phyloP scores from a whole-genome alignment of 108 stramenopile genomes.

The Chaetoceros muelleri region DNA sequence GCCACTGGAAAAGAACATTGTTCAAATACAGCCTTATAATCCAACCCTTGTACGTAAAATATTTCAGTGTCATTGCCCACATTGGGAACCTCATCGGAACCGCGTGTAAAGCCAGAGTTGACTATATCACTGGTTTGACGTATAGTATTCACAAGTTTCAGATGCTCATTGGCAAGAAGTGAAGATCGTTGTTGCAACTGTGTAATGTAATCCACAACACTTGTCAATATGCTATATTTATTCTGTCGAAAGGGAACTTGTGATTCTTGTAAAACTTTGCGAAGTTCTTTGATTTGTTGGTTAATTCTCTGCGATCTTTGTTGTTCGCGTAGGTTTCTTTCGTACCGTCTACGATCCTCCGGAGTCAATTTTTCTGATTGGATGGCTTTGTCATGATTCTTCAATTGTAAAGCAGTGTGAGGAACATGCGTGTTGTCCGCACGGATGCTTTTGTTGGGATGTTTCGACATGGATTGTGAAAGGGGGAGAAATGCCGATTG shows the following conservation, averaged over 20 bases:
- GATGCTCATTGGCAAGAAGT: constrained; percentile 67
- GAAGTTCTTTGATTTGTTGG: constrained; percentile 68
- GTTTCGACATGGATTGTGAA: no score
- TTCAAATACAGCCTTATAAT: constrained; percentile 62
- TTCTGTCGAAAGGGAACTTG: constrained; percentile 74
- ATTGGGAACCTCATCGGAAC: constrained; percentile 7
- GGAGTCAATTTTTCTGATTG: constrained; percentile 40
- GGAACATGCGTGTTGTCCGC: no score
- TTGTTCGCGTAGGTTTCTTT: constrained; percentile 78
- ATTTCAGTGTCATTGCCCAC: constrained; percentile 36
- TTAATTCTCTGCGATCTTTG: constrained; percentile 72
- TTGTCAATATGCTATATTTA: constrained; percentile 72
- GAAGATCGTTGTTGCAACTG: constrained; percentile 47
- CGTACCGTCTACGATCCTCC: constrained; percentile 48
- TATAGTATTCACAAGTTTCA: constrained; percentile 51
- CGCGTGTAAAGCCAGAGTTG: constrained; percentile 4
- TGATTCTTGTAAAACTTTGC: constrained; percentile 53
- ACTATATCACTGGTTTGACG: constrained; percentile 45
- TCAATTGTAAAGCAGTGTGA: no score
- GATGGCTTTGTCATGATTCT: no score
- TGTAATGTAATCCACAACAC: constrained; percentile 76
- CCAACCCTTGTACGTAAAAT: constrained; percentile 55
- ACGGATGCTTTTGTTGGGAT: no score
- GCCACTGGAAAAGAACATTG: constrained; percentile 66
- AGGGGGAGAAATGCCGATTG: no score